phyloP scores from a whole-genome alignment of 1,139 yeast species.

The Scheffersomyces segobiensis region DNA sequence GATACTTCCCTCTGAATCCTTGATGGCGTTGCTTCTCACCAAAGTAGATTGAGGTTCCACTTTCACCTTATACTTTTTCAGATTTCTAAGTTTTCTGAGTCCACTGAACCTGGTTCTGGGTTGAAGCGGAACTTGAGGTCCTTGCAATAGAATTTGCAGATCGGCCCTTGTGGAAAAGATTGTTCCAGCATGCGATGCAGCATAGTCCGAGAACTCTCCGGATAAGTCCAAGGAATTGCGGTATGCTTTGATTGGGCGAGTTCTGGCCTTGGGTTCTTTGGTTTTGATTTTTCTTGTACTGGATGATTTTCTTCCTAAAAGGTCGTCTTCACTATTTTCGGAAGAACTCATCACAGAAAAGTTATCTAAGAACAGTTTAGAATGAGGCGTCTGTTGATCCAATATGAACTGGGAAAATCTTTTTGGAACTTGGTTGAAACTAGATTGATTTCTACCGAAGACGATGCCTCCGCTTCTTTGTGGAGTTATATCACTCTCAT shows the following conservation, averaged over 20 bases:
- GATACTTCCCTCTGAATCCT: conserved; percentile 32
- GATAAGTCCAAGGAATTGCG: conserved; percentile 8
- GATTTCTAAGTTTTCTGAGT: conserved; percentile 5
- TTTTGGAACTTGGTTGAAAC: conserved; percentile 39
- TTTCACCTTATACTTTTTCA: conserved; percentile 11
- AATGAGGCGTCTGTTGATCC: conserved; percentile 36
- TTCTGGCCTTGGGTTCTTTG: background rate
- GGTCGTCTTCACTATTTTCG: conserved; percentile 19
- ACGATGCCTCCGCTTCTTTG: background rate
- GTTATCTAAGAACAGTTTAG: conserved; percentile 26
- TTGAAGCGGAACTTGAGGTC: conserved; percentile 3
- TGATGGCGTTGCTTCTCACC: conserved; percentile 36
- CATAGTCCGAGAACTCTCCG: conserved; percentile 35
- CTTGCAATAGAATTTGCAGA: conserved; percentile 3
- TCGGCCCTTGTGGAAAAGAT: conserved; percentile 42
- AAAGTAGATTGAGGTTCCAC: conserved; percentile 18
- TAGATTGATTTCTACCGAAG: conserved; percentile 1
- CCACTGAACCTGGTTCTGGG: background rate
- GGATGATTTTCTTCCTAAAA: conserved; percentile 5
- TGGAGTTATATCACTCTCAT: background rate
- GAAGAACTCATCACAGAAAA: conserved; percentile 27
- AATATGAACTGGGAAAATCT: conserved; percentile 44
- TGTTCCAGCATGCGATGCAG: conserved; percentile 46
- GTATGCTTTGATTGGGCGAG: conserved; percentile 1
- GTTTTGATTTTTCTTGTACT: conserved; percentile 2